Percentiles rank a stretch among this genome's conserved stretches.
These are phyloP conservation scores for Russula earlei DNA, from an alignment of 768 basidiomycete genomes.

Conservation along the genomic window DNA sequence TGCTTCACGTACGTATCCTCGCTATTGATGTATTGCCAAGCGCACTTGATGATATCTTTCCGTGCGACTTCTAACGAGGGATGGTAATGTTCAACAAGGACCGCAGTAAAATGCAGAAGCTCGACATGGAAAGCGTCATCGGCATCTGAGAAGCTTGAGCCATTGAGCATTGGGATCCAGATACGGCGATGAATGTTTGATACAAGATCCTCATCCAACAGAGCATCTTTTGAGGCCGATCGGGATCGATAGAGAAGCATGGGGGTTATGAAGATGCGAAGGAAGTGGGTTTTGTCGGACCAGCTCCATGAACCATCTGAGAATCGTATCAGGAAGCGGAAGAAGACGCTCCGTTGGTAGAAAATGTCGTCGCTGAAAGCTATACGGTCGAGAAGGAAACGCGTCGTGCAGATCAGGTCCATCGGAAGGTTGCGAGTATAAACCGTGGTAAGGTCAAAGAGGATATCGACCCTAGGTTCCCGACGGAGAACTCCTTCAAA, in stretches of 20 bases:
- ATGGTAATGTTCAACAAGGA: conserved; percentile 78
- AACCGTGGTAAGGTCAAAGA: conserved; percentile 79
- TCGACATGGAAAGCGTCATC: conserved; percentile 91
- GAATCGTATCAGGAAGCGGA: conserved; percentile 83
- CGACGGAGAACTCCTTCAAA: conserved; percentile 65
- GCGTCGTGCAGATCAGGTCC: conserved; percentile 67
- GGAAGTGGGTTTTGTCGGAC: conserved; percentile 69
- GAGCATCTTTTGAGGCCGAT: conserved; percentile 39
- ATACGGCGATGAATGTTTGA: conserved; percentile 59
- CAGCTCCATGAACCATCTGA: conserved; percentile 51
- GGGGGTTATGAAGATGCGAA: conserved; percentile 82
- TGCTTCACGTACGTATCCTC: conserved; percentile 92
- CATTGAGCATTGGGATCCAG: conserved; percentile 71
- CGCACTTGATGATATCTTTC: conserved; percentile 89
- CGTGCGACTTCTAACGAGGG: conserved; percentile 70
- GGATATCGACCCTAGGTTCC: conserved; percentile 71
- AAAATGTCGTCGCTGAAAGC: conserved; percentile 58
- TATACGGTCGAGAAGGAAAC: conserved; percentile 82
- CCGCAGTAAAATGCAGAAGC: conserved; percentile 78
- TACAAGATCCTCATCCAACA: conserved; percentile 68
- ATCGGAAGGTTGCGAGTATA: conserved; percentile 74
- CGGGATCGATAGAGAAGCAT: conserved; percentile 71
- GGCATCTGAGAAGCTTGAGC: conserved; percentile 39
- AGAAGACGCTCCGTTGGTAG: conserved; percentile 74
- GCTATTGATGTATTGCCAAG: conserved; percentile 78